Conservation (phyloP, 257 asterid genomes). For the Scutellaria baicalensis region DNA sequence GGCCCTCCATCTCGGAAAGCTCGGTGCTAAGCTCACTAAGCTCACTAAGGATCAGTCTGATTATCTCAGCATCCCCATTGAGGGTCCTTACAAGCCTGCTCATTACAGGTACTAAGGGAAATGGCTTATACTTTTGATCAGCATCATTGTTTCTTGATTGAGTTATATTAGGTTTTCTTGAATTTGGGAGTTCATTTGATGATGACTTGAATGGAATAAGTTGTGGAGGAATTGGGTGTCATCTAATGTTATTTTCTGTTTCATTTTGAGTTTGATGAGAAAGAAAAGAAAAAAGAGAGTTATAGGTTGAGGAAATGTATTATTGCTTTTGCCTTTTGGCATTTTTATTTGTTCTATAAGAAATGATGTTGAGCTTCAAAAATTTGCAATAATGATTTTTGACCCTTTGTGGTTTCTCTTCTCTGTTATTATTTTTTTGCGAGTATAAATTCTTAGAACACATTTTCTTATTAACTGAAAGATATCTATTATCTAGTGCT, state of each 20-base stretch:
- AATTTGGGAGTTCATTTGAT: constrained; percentile 1
- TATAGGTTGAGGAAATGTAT: constrained; percentile 2
- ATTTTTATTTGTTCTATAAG: not conserved
- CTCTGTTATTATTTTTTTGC: no score
- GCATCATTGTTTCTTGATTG: not conserved
- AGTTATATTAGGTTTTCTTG: not conserved
- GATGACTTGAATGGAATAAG: constrained; percentile 17
- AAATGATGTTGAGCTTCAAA: not conserved
- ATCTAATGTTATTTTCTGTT: not conserved
- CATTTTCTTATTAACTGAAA: no score
- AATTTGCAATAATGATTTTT: no score
- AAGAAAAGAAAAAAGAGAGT: not conserved
- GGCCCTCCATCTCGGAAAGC: constrained; percentile 40
- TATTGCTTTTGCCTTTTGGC: constrained; percentile 15
- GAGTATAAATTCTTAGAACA: no score
- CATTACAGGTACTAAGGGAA: constrained; percentile 43
- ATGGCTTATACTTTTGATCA: not conserved
- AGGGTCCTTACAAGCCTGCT: constrained; percentile 55
- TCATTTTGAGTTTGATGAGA: not conserved
- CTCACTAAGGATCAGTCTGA: constrained; percentile 45
- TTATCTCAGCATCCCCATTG: constrained; percentile 35
- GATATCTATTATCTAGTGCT: no score
- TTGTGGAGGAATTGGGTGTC: constrained; percentile 2
- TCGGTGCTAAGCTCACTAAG: constrained; percentile 50
- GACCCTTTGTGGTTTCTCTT: no score